Base-by-base conservation (phyloP, 148 eudicot genomes). In the Rhododendron griersonianum region DNA sequence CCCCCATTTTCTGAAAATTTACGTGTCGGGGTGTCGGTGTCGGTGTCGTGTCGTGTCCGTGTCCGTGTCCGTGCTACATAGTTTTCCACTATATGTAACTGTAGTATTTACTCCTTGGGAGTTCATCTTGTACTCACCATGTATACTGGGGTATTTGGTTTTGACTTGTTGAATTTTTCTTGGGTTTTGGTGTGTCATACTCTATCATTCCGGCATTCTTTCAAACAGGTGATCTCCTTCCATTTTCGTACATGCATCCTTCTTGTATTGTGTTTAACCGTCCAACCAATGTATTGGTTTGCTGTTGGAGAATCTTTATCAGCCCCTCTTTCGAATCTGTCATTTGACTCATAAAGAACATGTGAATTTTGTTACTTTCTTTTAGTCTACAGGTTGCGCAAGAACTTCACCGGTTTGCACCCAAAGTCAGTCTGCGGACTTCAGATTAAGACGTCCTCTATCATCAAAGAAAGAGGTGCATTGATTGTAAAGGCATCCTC, bases 401-500 rank as follows among this genome's bases (percentile, higher is more conserved):
- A 25, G 44, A 80, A 61, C 69, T 90, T 89, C 67, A 65, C 87
- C 85, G 61, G 87, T 48, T 37, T 84, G 69, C 85, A 85, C 75
- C 88, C 91, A 7, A 85, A 81, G 63, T 83, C 61, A 18, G 80
- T 86, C 28, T 87, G 82, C 73, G 89, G 90, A 82, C 84, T 89
- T 61, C 91, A 87, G 23, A 85, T 85, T 67, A 87, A 85, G 55
- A 79, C 87, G 28, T 93, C 94, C 23, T 51, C 88, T 80, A n/a
- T 85, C 11, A 84, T 88, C 83, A 90, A 89, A 75, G 80, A 84
- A 84, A 92, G 92, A 89, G 86, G 86, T 79, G 50, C 87, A 73
- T 84, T 89, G 63, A 47, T 91, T 15, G 90, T 88, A 21, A 94
- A 87, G 91, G 98, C 92, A 44, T 84, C 98, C 57, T 88, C 91